A percentile compares a stretch with the other conserved stretches of the same genome.
Conservation (phyloP, 2,329 filamentous ascomycete species). For the Grosmannia huntii region DNA sequence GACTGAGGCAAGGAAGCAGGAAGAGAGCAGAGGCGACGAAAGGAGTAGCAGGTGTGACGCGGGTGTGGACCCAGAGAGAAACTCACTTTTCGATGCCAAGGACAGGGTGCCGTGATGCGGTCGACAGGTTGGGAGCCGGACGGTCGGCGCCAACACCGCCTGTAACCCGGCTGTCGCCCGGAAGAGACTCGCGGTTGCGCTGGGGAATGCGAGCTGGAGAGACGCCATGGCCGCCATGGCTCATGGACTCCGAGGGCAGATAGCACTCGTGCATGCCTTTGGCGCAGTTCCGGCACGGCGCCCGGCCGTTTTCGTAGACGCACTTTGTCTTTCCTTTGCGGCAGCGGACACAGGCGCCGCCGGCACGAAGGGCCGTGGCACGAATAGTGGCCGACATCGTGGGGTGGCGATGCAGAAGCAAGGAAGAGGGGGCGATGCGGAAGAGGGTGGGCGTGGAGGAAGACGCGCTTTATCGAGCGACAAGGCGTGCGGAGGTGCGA, state of each 20-base stretch:
- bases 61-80: background rate
- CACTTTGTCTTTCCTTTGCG: conserved; percentile 53
- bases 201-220: conserved; percentile 40
- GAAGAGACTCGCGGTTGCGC: conserved; percentile 40
- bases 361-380: conserved; percentile 46
- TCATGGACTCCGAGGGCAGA: conserved; percentile 46
- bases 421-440: background rate
- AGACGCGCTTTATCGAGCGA: background rate
- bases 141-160: conserved; percentile 29
- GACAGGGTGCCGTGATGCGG: conserved; percentile 33
- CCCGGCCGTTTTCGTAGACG: conserved; percentile 48
- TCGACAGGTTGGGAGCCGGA: conserved; percentile 30
- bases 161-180: conserved; percentile 33
- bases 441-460: background rate
- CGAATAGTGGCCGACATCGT: conserved; percentile 37
- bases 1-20: background rate
- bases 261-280: conserved; percentile 54
- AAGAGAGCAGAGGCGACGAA: background rate
- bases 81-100: conserved; percentile 43
- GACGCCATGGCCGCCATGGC: conserved; percentile 43
- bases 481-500: background rate
- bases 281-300: conserved; percentile 51
- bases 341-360: conserved; percentile 49
- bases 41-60: background rate
- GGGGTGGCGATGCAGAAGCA: background rate